These are phyloP conservation scores for Magnaporthales sp. DNA, from an alignment of 2,329 filamentous ascomycete genomes.

Conservation along the genomic window DNA sequence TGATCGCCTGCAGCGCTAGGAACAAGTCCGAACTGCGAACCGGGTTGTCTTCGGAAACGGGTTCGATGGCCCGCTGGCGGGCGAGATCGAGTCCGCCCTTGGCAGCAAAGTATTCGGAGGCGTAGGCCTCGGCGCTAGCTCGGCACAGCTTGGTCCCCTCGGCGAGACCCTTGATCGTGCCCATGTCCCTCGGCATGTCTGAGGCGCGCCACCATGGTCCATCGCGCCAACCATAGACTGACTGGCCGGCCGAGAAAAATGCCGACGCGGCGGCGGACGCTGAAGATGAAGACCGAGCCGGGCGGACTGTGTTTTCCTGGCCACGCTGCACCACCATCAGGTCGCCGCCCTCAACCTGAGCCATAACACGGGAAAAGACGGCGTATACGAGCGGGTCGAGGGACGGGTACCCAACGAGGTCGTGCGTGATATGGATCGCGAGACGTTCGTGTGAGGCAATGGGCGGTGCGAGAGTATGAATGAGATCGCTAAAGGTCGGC, in stretches of 20 bases:
- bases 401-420: slow-evolving; percentile 87
- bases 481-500: slow-evolving; percentile 88
- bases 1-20: slow-evolving; percentile 84
- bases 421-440: slow-evolving; percentile 95
- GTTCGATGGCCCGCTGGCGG: slow-evolving; percentile 69
- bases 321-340: slow-evolving; percentile 90
- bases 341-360: slow-evolving; percentile 96
- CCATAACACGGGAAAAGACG: slow-evolving; percentile 92
- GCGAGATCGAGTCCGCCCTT: slow-evolving; percentile 74
- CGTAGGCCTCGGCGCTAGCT: slow-evolving; percentile 81
- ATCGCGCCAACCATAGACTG: slow-evolving; percentile 70
- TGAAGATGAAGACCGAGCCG: not conserved
- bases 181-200: slow-evolving; percentile 63
- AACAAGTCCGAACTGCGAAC: slow-evolving; percentile 92
- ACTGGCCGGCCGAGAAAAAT: slow-evolving; percentile 40
- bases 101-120: slow-evolving; percentile 72
- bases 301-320: slow-evolving; percentile 44
- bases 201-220: slow-evolving; percentile 91
- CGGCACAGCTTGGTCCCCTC: slow-evolving; percentile 89
- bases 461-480: slow-evolving; percentile 90
- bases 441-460: slow-evolving; percentile 96
- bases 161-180: slow-evolving; percentile 67
- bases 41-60: slow-evolving; percentile 75
- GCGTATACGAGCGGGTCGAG: slow-evolving; percentile 87
- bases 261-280: slow-evolving; percentile 18